Conservation (phyloP, 345 rosid species). For the Barbarea vulgaris region DNA sequence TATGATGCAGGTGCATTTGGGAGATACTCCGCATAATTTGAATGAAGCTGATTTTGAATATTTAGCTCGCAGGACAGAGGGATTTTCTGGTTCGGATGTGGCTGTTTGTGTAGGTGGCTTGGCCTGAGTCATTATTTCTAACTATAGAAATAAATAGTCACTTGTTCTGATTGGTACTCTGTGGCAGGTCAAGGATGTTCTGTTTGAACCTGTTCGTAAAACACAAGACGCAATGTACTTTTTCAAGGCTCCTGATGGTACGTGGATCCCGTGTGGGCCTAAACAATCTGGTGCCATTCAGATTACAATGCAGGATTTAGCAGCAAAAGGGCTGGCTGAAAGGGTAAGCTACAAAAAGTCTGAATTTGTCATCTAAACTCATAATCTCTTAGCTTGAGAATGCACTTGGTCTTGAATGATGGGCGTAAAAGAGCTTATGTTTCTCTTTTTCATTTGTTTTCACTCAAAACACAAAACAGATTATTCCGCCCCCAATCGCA, state of each 20-base stretch:
- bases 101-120: constrained; percentile 78
- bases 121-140: background rate
- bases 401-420: background rate
- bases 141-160: background rate
- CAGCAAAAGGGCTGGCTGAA: constrained; percentile 64
- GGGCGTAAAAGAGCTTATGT: constrained; percentile 15
- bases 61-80: constrained; percentile 74
- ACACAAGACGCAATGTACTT: constrained; percentile 90
- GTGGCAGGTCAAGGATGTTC: constrained; percentile 83
- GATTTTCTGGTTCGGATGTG: constrained; percentile 94
- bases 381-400: background rate
- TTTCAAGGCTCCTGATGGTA: constrained; percentile 51
- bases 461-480: constrained; percentile 46
- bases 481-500: constrained; percentile 80
- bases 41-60: constrained; percentile 77
- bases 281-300: constrained; percentile 73
- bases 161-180: constrained; percentile 18
- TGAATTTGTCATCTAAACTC: background rate
- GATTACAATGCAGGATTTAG: constrained; percentile 78
- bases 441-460: background rate
- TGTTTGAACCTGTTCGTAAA: constrained; percentile 91
- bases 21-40: constrained; percentile 91
- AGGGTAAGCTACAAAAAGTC: constrained; percentile 47
- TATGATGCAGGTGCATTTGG: constrained; percentile 74
- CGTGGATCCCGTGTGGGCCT: constrained; percentile 88